phyloP scores from a whole-genome alignment of 192 early-diverging fungal species.

The Spinellus fusiger region DNA sequence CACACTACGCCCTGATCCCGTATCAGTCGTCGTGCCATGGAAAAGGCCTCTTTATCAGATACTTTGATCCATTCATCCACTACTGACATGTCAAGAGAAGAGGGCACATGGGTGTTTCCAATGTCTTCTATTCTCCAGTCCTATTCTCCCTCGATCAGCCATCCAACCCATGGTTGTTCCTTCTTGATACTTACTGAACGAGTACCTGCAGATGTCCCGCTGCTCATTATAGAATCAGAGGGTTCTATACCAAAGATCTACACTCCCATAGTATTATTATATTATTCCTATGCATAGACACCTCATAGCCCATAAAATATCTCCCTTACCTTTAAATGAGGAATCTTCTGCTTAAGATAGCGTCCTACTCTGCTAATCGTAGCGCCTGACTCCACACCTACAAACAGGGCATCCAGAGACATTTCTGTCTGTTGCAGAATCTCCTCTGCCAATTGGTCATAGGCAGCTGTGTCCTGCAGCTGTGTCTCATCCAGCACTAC shows the following conservation, averaged over 20 bases:
- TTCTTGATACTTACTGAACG: conserved; percentile 10
- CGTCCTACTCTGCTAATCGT: conserved; percentile 55
- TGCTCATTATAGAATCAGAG: conserved; percentile 50
- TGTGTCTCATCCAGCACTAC: conserved; percentile 54
- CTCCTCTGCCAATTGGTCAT: conserved; percentile 55
- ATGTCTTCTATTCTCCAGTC: conserved; percentile 70
- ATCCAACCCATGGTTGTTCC: no score
- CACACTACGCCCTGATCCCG: conserved; percentile 53
- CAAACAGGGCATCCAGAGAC: conserved; percentile 52
- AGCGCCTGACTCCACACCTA: conserved; percentile 65
- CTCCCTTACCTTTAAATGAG: conserved; percentile 38
- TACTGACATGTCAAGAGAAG: conserved; percentile 40
- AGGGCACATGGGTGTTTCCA: conserved; percentile 57
- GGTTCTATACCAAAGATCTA: conserved; percentile 70
- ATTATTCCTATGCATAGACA: not conserved
- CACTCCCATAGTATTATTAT: not conserved
- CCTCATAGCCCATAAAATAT: no score
- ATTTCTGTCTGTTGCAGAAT: conserved; percentile 52
- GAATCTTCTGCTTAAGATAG: conserved; percentile 46
- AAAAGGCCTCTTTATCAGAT: conserved; percentile 63
- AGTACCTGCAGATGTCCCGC: not conserved
- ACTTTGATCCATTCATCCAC: conserved; percentile 66
- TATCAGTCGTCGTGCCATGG: conserved; percentile 59
- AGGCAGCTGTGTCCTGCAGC: conserved; percentile 7
- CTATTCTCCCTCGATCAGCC: conserved; percentile 20